Evolutionary conservation across 164 flowering plant genomes (phyloP).

Genomic region (Saururus chinensis): DNA sequence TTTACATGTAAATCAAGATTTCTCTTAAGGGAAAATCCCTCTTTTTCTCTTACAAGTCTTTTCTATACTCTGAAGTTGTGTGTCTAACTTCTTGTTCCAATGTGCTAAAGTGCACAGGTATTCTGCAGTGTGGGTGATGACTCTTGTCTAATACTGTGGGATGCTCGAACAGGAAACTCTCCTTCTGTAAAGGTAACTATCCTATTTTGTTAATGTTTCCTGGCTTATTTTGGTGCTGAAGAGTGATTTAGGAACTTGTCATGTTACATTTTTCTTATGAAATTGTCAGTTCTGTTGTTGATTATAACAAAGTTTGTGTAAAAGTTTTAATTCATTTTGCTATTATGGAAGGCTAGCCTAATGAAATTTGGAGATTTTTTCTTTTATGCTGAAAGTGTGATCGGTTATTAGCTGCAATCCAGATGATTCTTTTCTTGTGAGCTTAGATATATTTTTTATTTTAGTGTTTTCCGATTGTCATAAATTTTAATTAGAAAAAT

Average conservation of each 20-base stretch:
- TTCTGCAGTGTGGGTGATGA: constrained; percentile 99
- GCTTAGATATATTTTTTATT: too few species aligned
- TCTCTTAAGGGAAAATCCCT: neutral
- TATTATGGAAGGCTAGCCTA: too few species aligned
- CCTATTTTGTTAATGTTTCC: neutral
- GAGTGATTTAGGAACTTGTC: neutral
- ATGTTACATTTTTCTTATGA: neutral
- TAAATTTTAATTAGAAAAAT: too few species aligned
- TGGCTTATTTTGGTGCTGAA: neutral
- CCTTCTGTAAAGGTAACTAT: constrained; percentile 64
- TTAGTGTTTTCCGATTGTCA: too few species aligned
- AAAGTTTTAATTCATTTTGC: too few species aligned
- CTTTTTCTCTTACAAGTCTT: neutral
- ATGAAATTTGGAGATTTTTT: too few species aligned
- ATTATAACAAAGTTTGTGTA: too few species aligned
- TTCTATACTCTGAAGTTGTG: neutral
- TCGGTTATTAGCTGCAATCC: too few species aligned
- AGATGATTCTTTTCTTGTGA: too few species aligned
- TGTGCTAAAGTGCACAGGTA: constrained; percentile 70
- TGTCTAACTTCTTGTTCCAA: constrained; percentile 8
- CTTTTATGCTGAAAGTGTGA: too few species aligned
- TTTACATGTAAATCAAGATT: too few species aligned
- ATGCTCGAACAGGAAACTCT: constrained; percentile 66
- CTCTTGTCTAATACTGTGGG: constrained; percentile 96
- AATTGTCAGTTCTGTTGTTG: too few species aligned